These are phyloP conservation scores for Pogostemon cablin DNA, from an alignment of 257 asterid genomes.

Conservation along the genomic window DNA sequence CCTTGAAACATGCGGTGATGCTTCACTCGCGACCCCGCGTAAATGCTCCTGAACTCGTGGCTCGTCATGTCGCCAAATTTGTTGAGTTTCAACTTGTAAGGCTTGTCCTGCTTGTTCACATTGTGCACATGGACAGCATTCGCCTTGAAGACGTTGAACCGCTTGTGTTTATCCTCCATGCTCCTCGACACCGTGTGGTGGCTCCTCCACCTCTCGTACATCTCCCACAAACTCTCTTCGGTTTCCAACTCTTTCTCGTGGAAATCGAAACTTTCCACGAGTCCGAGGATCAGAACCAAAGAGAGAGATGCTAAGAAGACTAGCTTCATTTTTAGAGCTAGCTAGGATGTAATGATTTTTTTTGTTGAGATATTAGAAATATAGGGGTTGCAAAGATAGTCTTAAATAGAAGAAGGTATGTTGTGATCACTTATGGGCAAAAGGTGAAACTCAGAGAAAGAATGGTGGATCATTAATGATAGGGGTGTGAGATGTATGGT, in stretches of 20 bases:
- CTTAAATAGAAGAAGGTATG: constrained; percentile 50
- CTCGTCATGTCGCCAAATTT: constrained; percentile 88
- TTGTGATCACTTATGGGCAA: constrained; percentile 39
- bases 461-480: constrained; percentile 25
- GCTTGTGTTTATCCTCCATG: constrained; percentile 60
- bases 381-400: constrained; percentile 27
- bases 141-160: constrained; percentile 78
- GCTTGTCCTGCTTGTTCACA: constrained; percentile 70
- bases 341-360: constrained; percentile 25
- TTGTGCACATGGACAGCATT: constrained; percentile 60
- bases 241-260: constrained; percentile 74
- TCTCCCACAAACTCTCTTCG: constrained; percentile 68
- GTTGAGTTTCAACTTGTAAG: constrained; percentile 78
- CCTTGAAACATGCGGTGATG: constrained; percentile 70
- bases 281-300: constrained; percentile 40
- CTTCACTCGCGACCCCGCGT: constrained; percentile 69
- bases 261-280: constrained; percentile 65
- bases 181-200: constrained; percentile 77
- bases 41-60: constrained; percentile 70
- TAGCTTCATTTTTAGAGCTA: constrained; percentile 35
- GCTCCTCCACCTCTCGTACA: constrained; percentile 92
- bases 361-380: constrained; percentile 20
- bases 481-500: constrained; percentile 14
- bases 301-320: constrained; percentile 43
- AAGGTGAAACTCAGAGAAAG: constrained; percentile 25